A percentile compares a stretch with the other conserved stretches of the same genome.
Conservation (phyloP, 2,329 filamentous ascomycete species). For the Fusarium palustre region DNA sequence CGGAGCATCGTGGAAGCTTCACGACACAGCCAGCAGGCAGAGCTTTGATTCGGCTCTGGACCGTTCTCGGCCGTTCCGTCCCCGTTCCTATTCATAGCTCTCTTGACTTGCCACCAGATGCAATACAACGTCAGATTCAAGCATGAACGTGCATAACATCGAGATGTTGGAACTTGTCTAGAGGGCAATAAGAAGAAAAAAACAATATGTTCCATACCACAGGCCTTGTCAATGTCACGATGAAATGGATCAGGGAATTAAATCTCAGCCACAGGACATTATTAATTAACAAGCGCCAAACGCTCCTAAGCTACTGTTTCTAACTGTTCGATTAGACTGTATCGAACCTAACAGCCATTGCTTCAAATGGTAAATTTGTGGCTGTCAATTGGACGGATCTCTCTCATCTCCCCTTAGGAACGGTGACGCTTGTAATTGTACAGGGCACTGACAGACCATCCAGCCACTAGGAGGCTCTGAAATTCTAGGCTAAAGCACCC, state of each 20-base stretch:
- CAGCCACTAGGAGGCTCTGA: slow-evolving; percentile 27
- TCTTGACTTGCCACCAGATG: slow-evolving; percentile 25
- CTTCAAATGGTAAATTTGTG: slow-evolving; percentile 17
- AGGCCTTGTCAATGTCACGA: neutral
- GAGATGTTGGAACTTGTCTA: neutral
- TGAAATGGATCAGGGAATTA: neutral
- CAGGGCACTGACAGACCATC: slow-evolving; percentile 13
- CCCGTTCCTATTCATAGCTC: slow-evolving; percentile 39
- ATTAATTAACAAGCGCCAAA: slow-evolving; percentile 16
- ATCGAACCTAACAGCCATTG: slow-evolving; percentile 5
- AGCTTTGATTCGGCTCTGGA: slow-evolving; percentile 4
- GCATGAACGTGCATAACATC: slow-evolving; percentile 5
- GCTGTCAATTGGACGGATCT: slow-evolving; percentile 17
- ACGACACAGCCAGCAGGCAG: neutral
- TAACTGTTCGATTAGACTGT: slow-evolving; percentile 17
- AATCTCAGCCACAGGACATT: slow-evolving; percentile 6
- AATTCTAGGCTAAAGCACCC: slow-evolving; percentile 29
- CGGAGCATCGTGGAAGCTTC: slow-evolving; percentile 1
- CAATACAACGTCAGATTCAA: slow-evolving; percentile 34
- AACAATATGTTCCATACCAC: neutral
- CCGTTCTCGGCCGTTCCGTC: slow-evolving; percentile 24
- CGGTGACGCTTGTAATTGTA: slow-evolving; percentile 24
- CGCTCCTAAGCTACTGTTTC: slow-evolving; percentile 33
- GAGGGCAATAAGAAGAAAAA: neutral
- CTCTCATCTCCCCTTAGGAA: neutral